phyloP scores from a whole-genome alignment of 2,329 filamentous ascomycete species.

The Metarhizium guizhouense region DNA sequence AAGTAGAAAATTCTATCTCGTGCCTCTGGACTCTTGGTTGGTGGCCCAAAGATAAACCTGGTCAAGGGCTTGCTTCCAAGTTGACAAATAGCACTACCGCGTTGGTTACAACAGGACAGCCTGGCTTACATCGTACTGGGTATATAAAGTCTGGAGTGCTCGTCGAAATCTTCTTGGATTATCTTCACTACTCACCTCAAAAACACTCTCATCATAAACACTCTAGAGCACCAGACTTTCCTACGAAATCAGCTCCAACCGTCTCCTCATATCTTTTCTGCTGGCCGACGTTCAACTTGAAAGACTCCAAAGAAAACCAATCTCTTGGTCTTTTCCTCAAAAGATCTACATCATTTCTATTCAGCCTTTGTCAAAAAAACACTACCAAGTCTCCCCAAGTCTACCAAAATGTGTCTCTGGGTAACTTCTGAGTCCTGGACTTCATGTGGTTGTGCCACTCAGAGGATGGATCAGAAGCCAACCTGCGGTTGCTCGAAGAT shows the following conservation, averaged over 20 bases:
- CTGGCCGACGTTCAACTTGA: not conserved
- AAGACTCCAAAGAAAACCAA: not conserved
- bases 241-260: not conserved
- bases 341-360: not conserved
- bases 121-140: not conserved
- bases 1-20: slow-evolving; percentile 8
- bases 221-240: not conserved
- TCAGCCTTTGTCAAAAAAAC: not conserved
- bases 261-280: not conserved
- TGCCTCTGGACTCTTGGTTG: slow-evolving; percentile 6
- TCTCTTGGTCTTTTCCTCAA: not conserved
- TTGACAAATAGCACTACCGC: slow-evolving; percentile 4
- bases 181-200: not conserved
- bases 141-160: not conserved
- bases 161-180: not conserved
- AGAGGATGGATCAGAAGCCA: slow-evolving; percentile 16
- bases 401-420: slow-evolving; percentile 25
- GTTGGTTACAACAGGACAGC: not conserved
- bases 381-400: slow-evolving; percentile 4
- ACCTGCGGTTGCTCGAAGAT: slow-evolving; percentile 19
- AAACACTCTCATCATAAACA: not conserved
- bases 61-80: not conserved
- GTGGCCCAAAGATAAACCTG: not conserved
- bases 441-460: slow-evolving; percentile 21
- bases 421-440: slow-evolving; percentile 21